phyloP scores from a whole-genome alignment of 1,139 yeast genomes.

The Pichia sp. region DNA sequence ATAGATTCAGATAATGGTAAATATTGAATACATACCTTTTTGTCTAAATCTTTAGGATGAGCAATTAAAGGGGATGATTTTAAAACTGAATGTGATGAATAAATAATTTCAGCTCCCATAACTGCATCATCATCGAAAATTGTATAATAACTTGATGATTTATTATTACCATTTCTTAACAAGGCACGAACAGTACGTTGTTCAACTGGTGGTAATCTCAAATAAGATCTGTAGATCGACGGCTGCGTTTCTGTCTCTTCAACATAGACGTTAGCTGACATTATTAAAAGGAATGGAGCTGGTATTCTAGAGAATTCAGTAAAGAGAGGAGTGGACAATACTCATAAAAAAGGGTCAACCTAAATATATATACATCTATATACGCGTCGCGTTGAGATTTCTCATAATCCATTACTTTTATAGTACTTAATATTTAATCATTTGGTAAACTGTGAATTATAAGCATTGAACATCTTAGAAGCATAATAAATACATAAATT shows the following conservation, averaged over 20 bases:
- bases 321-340: not conserved
- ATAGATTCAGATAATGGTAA: conserved; percentile 77
- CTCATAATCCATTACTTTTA: no score
- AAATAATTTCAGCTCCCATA: conserved; percentile 73
- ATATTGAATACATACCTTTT: conserved; percentile 38
- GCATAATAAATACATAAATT: no score
- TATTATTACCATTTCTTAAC: conserved; percentile 9
- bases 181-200: conserved; percentile 14
- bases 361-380: not conserved
- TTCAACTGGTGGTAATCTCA: conserved; percentile 6
- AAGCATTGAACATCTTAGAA: no score
- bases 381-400: conserved; percentile 8
- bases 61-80: conserved; percentile 43
- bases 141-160: conserved; percentile 44
- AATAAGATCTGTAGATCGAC: conserved; percentile 14
- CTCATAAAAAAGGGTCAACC: not conserved
- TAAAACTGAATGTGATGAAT: conserved; percentile 74
- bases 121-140: conserved; percentile 70
- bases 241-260: conserved; percentile 16
- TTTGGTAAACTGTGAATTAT: no score
- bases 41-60: conserved; percentile 24
- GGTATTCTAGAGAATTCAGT: not conserved
- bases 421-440: no score
- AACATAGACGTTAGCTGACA: conserved; percentile 14
- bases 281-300: not conserved